Percentiles rank a stretch among this genome's conserved stretches.
Conservation (phyloP, 495 filamentous ascomycete genomes). For the Chaetomium cochliodes region DNA sequence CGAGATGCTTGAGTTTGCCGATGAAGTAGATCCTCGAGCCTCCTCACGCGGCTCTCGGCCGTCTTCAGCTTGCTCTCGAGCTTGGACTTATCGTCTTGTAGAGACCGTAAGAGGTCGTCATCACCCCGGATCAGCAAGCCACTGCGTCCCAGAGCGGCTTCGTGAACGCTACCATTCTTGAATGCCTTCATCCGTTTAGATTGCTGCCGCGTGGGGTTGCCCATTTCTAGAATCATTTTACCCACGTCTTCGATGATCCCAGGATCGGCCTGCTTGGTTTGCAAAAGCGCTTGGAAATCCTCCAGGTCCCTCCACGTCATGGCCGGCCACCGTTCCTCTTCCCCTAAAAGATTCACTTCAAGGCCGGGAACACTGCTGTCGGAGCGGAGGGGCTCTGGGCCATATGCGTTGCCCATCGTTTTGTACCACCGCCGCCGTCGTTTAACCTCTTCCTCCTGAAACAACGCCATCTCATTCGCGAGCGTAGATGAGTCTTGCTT, state of each 20-base stretch:
- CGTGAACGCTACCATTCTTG: slow-evolving; percentile 93
- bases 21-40: slow-evolving; percentile 90
- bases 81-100: slow-evolving; percentile 77
- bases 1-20: slow-evolving; percentile 72
- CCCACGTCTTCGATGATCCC: slow-evolving; percentile 51
- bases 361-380: slow-evolving; percentile 65
- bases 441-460: slow-evolving; percentile 87
- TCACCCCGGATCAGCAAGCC: slow-evolving; percentile 79
- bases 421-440: slow-evolving; percentile 89
- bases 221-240: slow-evolving; percentile 61
- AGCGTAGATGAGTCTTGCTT: slow-evolving; percentile 77
- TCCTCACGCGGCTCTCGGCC: slow-evolving; percentile 85
- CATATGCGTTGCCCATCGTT: slow-evolving; percentile 61
- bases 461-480: slow-evolving; percentile 84
- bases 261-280: slow-evolving; percentile 50
- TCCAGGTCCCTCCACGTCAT: slow-evolving; percentile 62
- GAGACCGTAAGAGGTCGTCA: slow-evolving; percentile 65
- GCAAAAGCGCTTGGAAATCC: slow-evolving; percentile 61
- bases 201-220: slow-evolving; percentile 70
- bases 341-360: slow-evolving; percentile 80
- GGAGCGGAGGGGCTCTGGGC: slow-evolving; percentile 32
- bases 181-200: slow-evolving; percentile 83
- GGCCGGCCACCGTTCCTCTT: slow-evolving; percentile 77
- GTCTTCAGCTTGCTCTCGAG: slow-evolving; percentile 79
- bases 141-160: slow-evolving; percentile 71